Percentiles rank a stretch among this genome's conserved stretches.
Evolutionary conservation across 176 grass and related monocot species (phyloP).

Genomic region (Bonia amplexicaulis): DNA sequence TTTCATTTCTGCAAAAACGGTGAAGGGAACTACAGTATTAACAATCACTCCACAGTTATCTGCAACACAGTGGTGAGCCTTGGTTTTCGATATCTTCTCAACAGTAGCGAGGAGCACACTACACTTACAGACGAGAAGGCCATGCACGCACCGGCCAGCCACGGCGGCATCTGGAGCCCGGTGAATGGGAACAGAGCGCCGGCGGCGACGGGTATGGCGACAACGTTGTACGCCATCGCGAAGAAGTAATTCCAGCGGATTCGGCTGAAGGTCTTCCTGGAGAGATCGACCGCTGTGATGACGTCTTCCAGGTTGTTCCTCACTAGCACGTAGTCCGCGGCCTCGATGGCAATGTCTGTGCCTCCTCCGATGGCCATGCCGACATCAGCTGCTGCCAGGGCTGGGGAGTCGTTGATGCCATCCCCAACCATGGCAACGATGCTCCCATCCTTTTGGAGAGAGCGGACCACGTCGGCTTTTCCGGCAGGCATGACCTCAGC

Average conservation of each 20-base stretch:
- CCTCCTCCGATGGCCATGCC: conserved; percentile 90
- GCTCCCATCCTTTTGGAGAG: conserved; percentile 74
- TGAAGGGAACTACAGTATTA: conserved; percentile 27
- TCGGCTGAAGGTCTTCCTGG: conserved; percentile 88
- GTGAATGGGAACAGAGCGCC: conserved; percentile 77
- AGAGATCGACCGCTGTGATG: conserved; percentile 89
- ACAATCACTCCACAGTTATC: conserved; percentile 81
- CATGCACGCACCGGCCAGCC: conserved; percentile 96
- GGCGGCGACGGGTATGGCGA: conserved; percentile 75
- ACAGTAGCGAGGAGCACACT: conserved; percentile 78
- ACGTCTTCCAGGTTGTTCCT: conserved; percentile 92
- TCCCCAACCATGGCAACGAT: conserved; percentile 83
- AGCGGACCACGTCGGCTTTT: conserved; percentile 69
- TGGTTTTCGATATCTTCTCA: conserved; percentile 91
- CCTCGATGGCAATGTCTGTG: conserved; percentile 85
- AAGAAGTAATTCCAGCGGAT: conserved; percentile 99
- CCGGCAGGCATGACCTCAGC: conserved; percentile 81
- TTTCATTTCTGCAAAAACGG: conserved; percentile 33
- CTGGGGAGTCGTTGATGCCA: conserved; percentile 82
- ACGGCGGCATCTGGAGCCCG: conserved; percentile 83
- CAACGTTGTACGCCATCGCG: conserved; percentile 80
- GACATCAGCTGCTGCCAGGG: conserved; percentile 71
- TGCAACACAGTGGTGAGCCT: conserved; percentile 86
- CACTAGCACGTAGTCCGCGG: conserved; percentile 89
- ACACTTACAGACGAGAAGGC: conserved; percentile 88